phyloP scores from a whole-genome alignment of 441 rosid species.

The Erodium texanum region DNA sequence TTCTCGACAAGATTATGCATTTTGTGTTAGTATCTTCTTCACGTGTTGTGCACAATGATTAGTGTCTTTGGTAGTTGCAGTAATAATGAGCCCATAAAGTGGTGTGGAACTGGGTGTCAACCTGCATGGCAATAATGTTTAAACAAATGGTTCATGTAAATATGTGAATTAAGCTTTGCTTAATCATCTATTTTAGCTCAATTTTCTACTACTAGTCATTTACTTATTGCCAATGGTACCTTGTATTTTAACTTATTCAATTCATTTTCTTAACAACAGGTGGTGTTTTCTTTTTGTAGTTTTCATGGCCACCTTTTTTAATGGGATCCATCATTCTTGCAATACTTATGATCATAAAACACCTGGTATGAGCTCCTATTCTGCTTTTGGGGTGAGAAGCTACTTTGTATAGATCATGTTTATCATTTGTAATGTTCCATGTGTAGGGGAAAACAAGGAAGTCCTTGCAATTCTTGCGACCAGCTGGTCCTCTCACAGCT shows the following conservation, averaged over 20 bases:
- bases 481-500: conserved; percentile 88
- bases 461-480: conserved; percentile 63
- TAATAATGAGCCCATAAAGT: background rate
- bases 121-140: background rate
- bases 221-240: conserved; percentile 11
- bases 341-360: conserved; percentile 75
- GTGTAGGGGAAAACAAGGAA: conserved; percentile 83
- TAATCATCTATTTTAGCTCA: conserved; percentile 7
- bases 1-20: background rate
- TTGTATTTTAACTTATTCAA: conserved; percentile 29
- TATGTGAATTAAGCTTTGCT: background rate
- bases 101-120: background rate
- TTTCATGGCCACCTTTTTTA: conserved; percentile 95
- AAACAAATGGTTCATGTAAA: background rate
- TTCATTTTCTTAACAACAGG: conserved; percentile 42
- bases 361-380: conserved; percentile 47
- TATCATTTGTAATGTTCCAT: conserved; percentile 16
- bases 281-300: conserved; percentile 69
- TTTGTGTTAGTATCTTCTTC: background rate
- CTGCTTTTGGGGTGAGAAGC: background rate
- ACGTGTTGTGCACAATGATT: background rate
- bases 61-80: background rate
- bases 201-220: conserved; percentile 6
- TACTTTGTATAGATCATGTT: conserved; percentile 2
- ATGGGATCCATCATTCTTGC: conserved; percentile 83